Evolutionary conservation across 495 filamentous ascomycete genomes (phyloP).

Genomic region (Thozetella sp.): DNA sequence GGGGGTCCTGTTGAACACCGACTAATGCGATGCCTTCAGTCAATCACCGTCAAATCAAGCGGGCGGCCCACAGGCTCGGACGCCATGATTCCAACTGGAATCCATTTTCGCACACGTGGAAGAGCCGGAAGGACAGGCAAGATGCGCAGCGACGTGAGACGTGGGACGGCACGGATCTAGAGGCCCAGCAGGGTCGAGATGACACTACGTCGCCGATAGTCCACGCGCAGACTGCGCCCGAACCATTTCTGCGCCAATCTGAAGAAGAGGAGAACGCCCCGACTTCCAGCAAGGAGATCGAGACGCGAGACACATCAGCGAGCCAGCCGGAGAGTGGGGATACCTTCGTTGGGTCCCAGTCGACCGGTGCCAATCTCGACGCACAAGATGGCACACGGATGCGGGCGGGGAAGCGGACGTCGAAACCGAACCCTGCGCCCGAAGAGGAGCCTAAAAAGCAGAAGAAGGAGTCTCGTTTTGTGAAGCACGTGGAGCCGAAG

Average conservation of each 20-base stretch:
- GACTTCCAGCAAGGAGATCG: neutral
- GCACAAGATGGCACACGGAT: neutral
- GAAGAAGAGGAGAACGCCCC: neutral
- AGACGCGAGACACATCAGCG: conserved; percentile 4
- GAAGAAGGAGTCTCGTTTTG: conserved; percentile 35
- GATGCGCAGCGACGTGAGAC: conserved; percentile 1
- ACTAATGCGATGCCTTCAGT: conserved; percentile 36
- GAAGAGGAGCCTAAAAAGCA: conserved; percentile 13
- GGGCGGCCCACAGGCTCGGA: conserved; percentile 27
- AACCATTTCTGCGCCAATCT: neutral
- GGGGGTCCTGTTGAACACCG: neutral
- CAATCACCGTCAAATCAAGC: conserved; percentile 31
- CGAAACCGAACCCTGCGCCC: neutral
- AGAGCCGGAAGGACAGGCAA: neutral
- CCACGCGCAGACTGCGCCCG: conserved; percentile 14
- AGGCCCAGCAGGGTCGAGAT: conserved; percentile 2
- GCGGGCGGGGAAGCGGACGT: conserved; percentile 4
- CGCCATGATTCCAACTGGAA: conserved; percentile 26
- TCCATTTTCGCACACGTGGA: conserved; percentile 31
- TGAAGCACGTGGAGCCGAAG: conserved; percentile 44
- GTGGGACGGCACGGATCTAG: conserved; percentile 9
- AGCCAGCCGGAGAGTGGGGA: conserved; percentile 10
- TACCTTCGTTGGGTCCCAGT: conserved; percentile 4
- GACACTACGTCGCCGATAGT: conserved; percentile 5
- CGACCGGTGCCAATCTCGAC: neutral